Conservation (phyloP, 371 early-diverging fungal genomes). For the Rhizopus microsporus region DNA sequence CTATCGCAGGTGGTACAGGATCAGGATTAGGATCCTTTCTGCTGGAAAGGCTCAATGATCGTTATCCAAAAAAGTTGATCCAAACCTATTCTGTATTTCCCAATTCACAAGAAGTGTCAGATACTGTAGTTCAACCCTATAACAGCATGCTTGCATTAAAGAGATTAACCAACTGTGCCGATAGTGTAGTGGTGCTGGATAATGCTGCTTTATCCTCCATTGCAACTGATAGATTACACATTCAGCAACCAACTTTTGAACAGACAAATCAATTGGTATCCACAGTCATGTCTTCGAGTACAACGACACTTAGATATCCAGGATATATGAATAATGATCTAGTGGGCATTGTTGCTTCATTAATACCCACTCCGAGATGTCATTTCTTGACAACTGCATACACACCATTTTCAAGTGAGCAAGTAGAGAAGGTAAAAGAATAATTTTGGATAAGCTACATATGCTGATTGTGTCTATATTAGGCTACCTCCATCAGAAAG, state of each 20-base stretch:
- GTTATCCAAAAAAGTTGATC: constrained; percentile 97
- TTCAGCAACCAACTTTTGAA: constrained; percentile 91
- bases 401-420: constrained; percentile 97
- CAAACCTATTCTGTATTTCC: constrained; percentile 99
- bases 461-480: constrained; percentile 6
- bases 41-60: constrained; percentile 87
- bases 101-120: constrained; percentile 94
- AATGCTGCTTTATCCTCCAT: constrained; percentile 95
- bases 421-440: constrained; percentile 78
- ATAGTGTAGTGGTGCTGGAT: constrained; percentile 96
- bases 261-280: constrained; percentile 98
- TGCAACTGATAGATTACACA: constrained; percentile 92
- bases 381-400: constrained; percentile 98
- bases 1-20: constrained; percentile 98
- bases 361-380: constrained; percentile 96
- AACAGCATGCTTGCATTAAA: constrained; percentile 97
- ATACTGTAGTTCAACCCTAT: constrained; percentile 99
- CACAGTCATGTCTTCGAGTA: constrained; percentile 98
- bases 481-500: constrained; percentile 89
- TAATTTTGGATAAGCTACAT: not conserved
- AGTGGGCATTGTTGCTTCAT: constrained; percentile 90
- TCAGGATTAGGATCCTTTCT: constrained; percentile 93
- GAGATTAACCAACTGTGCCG: constrained; percentile 89
- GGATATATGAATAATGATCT: constrained; percentile 99
- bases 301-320: constrained; percentile 98